Evolutionary conservation across 139 green algal species (phyloP).

Genomic region (Auxenochlorella protothecoides): DNA sequence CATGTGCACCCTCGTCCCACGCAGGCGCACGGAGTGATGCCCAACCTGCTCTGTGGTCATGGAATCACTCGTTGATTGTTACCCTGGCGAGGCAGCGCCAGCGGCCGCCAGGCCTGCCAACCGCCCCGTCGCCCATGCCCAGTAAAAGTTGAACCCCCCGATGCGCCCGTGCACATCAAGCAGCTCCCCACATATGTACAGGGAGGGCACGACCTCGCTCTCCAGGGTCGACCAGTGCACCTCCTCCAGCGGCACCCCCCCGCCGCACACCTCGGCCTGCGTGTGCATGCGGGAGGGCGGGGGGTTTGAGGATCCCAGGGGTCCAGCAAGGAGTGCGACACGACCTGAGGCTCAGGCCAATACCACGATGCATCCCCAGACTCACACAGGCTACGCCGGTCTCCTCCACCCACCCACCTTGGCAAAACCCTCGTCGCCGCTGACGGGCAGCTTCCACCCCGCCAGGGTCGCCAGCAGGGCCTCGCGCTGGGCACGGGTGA

Average conservation of each 20-base stretch:
- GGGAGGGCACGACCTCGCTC: conserved; percentile 34
- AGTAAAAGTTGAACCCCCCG: conserved; percentile 94
- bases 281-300: neutral
- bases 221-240: conserved; percentile 62
- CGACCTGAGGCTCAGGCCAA: too few species aligned
- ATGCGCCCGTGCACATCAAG: conserved; percentile 78
- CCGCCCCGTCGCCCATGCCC: conserved; percentile 69
- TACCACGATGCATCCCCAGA: too few species aligned
- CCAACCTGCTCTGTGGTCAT: too few species aligned
- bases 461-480: conserved; percentile 49
- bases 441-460: conserved; percentile 40
- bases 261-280: conserved; percentile 60
- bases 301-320: neutral
- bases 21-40: too few species aligned
- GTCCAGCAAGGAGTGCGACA: neutral
- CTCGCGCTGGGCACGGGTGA: conserved; percentile 19
- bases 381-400: neutral
- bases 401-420: conserved; percentile 35
- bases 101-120: conserved; percentile 54
- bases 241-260: conserved; percentile 66
- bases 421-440: conserved; percentile 55
- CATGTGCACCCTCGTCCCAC: too few species aligned
- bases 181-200: conserved; percentile 80
- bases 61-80: too few species aligned
- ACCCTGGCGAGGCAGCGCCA: neutral